Evolutionary conservation across 768 basidiomycete genomes (phyloP).

Genomic region (Kwoniella botswanensis): DNA sequence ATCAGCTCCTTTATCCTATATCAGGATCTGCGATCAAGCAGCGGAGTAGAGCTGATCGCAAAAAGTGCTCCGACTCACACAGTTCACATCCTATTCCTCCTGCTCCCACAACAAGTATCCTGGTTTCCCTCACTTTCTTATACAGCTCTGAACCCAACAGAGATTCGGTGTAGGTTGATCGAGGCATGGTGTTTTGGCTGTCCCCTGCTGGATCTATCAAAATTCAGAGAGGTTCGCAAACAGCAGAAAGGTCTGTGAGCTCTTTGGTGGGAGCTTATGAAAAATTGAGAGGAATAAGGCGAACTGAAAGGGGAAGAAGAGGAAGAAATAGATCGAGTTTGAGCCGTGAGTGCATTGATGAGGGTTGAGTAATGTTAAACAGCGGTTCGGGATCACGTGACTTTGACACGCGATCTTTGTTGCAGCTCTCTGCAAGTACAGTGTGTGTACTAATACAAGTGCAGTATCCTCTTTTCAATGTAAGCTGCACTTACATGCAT

Average conservation of each 20-base stretch:
- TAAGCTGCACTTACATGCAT: no score
- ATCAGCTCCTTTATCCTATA: conserved; percentile 4
- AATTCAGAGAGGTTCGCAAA: no score
- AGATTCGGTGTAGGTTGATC: conserved; percentile 68
- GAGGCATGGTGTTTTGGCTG: conserved; percentile 36
- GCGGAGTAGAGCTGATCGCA: no score
- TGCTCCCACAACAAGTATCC: conserved; percentile 84
- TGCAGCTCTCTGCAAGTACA: no score
- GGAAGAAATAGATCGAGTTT: neutral
- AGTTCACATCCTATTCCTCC: conserved; percentile 98
- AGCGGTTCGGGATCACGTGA: no score
- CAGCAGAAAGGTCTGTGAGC: neutral
- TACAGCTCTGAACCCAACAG: conserved; percentile 79
- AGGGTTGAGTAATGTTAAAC: no score
- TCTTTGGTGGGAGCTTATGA: neutral
- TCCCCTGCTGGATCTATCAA: neutral
- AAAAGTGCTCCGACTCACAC: conserved; percentile 62
- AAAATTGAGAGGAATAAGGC: neutral
- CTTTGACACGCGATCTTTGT: no score
- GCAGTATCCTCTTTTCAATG: no score
- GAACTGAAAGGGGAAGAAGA: neutral
- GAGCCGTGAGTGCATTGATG: neutral
- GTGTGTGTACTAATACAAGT: no score
- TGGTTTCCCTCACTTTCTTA: conserved; percentile 56
- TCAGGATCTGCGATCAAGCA: neutral